Percentiles rank a stretch among this genome's conserved stretches.
These are phyloP conservation scores for Pleurotus citrinopileatus DNA, from an alignment of 768 basidiomycete genomes.

Conservation along the genomic window DNA sequence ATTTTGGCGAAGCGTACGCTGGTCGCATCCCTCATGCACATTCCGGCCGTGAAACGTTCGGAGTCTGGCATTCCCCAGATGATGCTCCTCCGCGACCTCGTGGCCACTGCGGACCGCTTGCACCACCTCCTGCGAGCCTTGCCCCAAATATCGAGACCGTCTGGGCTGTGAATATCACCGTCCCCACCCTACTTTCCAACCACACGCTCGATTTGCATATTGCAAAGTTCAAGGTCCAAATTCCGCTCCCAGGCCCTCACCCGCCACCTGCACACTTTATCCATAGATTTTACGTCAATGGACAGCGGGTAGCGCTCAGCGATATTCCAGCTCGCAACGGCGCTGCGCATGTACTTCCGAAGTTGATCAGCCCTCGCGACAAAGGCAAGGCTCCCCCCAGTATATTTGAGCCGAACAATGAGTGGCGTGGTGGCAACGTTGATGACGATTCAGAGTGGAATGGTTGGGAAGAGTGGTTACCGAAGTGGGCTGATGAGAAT, in stretches of 20 bases:
- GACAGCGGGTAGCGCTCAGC: conserved; percentile 30
- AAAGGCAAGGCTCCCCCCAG: conserved; percentile 17
- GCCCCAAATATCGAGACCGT: conserved; percentile 24
- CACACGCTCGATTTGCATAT: conserved; percentile 44
- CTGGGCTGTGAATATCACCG: conserved; percentile 29
- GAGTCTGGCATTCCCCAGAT: too few species aligned
- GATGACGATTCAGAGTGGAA: conserved; percentile 38
- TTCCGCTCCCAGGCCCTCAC: conserved; percentile 35
- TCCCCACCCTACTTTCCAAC: conserved; percentile 41
- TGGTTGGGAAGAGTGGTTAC: conserved; percentile 52
- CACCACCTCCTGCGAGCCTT: background rate
- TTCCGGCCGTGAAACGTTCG: background rate
- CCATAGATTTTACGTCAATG: conserved; percentile 40
- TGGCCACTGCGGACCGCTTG: too few species aligned
- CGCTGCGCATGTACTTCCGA: conserved; percentile 47
- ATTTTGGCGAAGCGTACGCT: too few species aligned
- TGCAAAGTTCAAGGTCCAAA: conserved; percentile 39
- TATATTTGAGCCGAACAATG: background rate
- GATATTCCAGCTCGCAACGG: conserved; percentile 58
- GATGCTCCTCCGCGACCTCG: too few species aligned
- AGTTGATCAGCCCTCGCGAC: conserved; percentile 35
- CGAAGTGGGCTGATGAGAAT: conserved; percentile 40
- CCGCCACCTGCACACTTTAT: conserved; percentile 22
- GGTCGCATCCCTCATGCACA: background rate
- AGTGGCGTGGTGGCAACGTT: background rate